Evolutionary conservation across 2,329 filamentous ascomycete species (phyloP).

Genomic region (Hymenoscyphus scutula): DNA sequence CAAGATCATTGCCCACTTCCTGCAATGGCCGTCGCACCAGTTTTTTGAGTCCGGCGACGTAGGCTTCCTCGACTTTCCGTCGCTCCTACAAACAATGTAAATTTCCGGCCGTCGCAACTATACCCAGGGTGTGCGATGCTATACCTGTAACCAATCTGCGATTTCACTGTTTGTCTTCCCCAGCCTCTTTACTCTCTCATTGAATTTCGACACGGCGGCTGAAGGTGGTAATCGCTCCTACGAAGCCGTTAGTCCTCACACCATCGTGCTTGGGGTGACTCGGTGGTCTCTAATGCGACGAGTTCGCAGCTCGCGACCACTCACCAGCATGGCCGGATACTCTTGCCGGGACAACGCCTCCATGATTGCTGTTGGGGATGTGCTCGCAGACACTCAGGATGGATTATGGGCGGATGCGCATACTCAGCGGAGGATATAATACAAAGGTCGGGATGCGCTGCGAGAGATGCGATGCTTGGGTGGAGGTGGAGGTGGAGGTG

Average conservation of each 20-base stretch:
- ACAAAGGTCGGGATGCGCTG: constrained; percentile 13
- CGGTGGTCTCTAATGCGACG: constrained; percentile 22
- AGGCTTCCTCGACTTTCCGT: constrained; percentile 85
- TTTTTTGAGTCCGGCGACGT: constrained; percentile 78
- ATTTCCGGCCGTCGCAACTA: constrained; percentile 17
- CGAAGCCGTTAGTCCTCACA: constrained; percentile 26
- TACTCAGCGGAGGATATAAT: constrained; percentile 27
- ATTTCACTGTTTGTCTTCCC: constrained; percentile 84
- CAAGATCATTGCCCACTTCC: constrained; percentile 76
- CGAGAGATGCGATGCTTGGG: constrained; percentile 14
- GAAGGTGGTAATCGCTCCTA: constrained; percentile 77
- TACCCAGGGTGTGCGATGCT: background rate
- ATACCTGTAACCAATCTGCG: constrained; percentile 94
- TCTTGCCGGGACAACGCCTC: constrained; percentile 80
- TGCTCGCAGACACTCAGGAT: constrained; percentile 26
- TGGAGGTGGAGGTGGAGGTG: constrained; percentile 1
- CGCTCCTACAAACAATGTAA: constrained; percentile 66
- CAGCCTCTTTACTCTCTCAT: constrained; percentile 85
- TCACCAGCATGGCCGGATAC: constrained; percentile 92
- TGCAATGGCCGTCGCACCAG: constrained; percentile 72
- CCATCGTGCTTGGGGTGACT: background rate
- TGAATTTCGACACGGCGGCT: constrained; percentile 78
- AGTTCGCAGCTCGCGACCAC: constrained; percentile 38
- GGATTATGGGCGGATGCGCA: constrained; percentile 29
- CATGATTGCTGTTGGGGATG: constrained; percentile 47